Conservation (phyloP, 2,329 filamentous ascomycete species). For the Ophiostoma sp. region DNA sequence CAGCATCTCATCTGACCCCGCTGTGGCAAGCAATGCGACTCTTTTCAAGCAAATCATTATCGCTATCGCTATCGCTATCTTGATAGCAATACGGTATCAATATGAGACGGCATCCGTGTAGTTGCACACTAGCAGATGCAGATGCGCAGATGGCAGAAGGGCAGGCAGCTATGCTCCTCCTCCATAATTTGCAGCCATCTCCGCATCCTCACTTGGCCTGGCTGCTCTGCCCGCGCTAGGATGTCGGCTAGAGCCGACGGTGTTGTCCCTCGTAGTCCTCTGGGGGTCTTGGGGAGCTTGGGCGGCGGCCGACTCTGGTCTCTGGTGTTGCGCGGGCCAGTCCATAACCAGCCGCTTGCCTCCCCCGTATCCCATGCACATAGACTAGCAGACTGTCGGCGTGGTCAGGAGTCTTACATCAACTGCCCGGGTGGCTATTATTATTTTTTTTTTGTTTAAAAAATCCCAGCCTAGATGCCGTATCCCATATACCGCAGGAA, state of each 20-base stretch:
- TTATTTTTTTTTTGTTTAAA: too few species aligned
- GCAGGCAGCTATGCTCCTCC: neutral
- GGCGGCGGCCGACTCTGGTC: too few species aligned
- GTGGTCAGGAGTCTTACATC: neutral
- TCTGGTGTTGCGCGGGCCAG: neutral
- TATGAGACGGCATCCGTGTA: neutral
- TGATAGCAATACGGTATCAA: neutral
- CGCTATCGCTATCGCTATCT: conserved; percentile 3
- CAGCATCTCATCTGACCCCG: neutral
- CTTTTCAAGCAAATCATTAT: neutral
- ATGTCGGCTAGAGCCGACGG: conserved; percentile 3
- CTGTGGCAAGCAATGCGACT: conserved; percentile 1
- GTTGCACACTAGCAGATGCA: neutral
- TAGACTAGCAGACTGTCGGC: neutral
- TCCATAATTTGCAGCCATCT: neutral
- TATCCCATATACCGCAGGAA: conserved; percentile 51
- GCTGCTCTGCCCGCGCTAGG: neutral
- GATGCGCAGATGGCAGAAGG: neutral
- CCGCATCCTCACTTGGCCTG: neutral
- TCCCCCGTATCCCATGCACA: neutral
- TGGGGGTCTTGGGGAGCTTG: neutral
- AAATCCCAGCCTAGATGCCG: conserved; percentile 12
- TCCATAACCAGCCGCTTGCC: neutral
- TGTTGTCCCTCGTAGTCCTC: neutral
- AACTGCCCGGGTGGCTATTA: neutral